A percentile compares a stretch with the other conserved stretches of the same genome.
These are phyloP conservation scores for Coelastrella sp. DNA, from an alignment of 139 green algal genomes.

Conservation along the genomic window DNA sequence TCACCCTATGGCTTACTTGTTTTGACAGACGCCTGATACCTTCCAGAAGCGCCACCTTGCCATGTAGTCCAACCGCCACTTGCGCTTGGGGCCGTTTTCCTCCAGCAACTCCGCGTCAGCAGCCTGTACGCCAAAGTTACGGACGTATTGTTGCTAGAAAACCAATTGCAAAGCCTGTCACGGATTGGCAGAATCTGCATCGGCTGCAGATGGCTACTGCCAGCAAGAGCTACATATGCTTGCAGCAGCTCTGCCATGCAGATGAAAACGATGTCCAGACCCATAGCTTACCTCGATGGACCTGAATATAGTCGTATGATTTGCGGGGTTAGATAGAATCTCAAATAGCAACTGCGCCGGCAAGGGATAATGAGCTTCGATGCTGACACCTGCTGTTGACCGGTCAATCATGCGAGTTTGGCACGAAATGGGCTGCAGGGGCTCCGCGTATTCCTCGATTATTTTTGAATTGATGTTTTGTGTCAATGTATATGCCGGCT, in stretches of 20 bases:
- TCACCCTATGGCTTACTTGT: conserved; percentile 10
- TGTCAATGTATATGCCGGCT: neutral
- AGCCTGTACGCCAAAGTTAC: neutral
- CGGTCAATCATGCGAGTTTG: neutral
- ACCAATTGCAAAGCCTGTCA: too few species aligned
- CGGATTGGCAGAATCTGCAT: too few species aligned
- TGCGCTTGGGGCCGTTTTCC: conserved; percentile 46
- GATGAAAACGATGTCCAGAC: too few species aligned
- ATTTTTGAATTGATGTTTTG: neutral
- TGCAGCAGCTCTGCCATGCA: too few species aligned
- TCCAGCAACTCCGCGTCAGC: conserved; percentile 41
- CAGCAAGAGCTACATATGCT: too few species aligned
- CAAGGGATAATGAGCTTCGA: neutral
- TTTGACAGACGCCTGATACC: conserved; percentile 43
- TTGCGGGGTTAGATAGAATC: neutral
- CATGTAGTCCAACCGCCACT: conserved; percentile 60
- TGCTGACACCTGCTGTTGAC: neutral
- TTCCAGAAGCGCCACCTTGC: conserved; percentile 66
- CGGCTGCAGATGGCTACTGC: too few species aligned
- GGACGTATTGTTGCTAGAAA: too few species aligned
- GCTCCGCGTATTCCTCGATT: neutral
- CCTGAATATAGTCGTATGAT: neutral
- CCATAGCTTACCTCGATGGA: neutral
- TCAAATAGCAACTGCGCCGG: neutral
- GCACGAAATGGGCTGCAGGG: neutral